Base-by-base conservation (phyloP, 1,284 basidiomycete species). In the Farysia itapuensis region DNA sequence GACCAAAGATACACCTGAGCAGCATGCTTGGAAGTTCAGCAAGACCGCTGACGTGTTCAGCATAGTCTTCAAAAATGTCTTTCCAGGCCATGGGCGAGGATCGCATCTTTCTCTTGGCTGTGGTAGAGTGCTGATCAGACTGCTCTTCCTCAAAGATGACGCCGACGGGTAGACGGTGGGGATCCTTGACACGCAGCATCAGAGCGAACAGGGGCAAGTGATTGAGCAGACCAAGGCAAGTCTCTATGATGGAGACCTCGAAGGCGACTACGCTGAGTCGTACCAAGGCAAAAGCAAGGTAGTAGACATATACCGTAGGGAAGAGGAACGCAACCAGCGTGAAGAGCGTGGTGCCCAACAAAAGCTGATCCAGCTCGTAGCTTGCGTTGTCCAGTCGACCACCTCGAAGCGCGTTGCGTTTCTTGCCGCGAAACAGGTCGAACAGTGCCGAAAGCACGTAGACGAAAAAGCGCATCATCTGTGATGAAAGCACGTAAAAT, bases 261-360 rank as follows among this genome's bases (percentile, higher is more conserved):
- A 50, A 38, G 15, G 28, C 39, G 15, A 64, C 43, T 11, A 56
- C 19, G 8, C 33, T 48, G 20, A 45, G 28, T 69, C 84, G 75
- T 46, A 91, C 89, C 44, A 84, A 54, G 3, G 86, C 86, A 61
- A 96, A 94, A 1, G 92, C 79, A 0, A 84, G 77, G 61, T 93
- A 91, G 75, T 94, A 98, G 0, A 86, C 87, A 20, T 88, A 72
- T 2, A 94, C 84, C 0, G 95, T 97, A 1, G 95, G 94, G 45
- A 90, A 86, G 4, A 97, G 81, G 75, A 98, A 96, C 0, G 87
- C 85, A 4, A 90, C 82, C 14, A 96, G 82, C 0, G 92, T 96
- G 79, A 98, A 97, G 19, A 98, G 81, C 32, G 98, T 86, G 0
- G 94, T 94, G 13, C 94, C 94, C 22, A 98, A 85, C 22, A 97